phyloP scores from a whole-genome alignment of 1,139 yeast genomes.

The Debaryomyces fabryi region DNA sequence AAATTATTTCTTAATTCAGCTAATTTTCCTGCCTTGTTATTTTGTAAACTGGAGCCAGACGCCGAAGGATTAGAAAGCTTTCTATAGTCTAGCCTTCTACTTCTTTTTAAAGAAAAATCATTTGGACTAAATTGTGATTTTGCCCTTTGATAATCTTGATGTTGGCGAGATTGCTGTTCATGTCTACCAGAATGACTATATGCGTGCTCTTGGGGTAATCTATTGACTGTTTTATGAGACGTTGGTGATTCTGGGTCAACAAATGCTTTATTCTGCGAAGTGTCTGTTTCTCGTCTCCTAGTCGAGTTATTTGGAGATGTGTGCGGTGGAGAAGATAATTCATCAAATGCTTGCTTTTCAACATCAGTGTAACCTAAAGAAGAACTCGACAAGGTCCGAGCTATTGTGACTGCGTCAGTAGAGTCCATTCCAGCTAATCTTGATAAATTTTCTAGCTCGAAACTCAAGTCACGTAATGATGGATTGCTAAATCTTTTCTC shows the following conservation, averaged over 20 bases:
- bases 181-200: background rate
- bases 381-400: slow-evolving; percentile 66
- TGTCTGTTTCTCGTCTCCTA: slow-evolving; percentile 7
- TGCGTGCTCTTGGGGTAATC: background rate
- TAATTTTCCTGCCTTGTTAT: slow-evolving; percentile 33
- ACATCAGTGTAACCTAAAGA: slow-evolving; percentile 60
- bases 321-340: slow-evolving; percentile 32
- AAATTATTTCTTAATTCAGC: slow-evolving; percentile 36
- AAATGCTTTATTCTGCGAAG: slow-evolving; percentile 13
- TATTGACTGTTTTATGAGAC: slow-evolving; percentile 11
- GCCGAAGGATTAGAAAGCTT: slow-evolving; percentile 24
- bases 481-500: slow-evolving; percentile 44
- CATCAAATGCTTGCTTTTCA: slow-evolving; percentile 51
- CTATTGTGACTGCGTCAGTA: slow-evolving; percentile 73
- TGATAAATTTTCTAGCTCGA: slow-evolving; percentile 65
- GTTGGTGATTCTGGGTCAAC: slow-evolving; percentile 21
- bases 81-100: slow-evolving; percentile 46
- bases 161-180: background rate
- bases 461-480: slow-evolving; percentile 66
- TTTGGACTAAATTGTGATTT: slow-evolving; percentile 10
- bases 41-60: slow-evolving; percentile 33
- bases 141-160: background rate
- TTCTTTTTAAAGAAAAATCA: slow-evolving; percentile 41
- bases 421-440: slow-evolving; percentile 74
- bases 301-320: slow-evolving; percentile 17